Percentiles rank a stretch among this genome's conserved stretches.
These are phyloP conservation scores for Peterozyma xylosa DNA, from an alignment of 805 yeast species.

Conservation along the genomic window DNA sequence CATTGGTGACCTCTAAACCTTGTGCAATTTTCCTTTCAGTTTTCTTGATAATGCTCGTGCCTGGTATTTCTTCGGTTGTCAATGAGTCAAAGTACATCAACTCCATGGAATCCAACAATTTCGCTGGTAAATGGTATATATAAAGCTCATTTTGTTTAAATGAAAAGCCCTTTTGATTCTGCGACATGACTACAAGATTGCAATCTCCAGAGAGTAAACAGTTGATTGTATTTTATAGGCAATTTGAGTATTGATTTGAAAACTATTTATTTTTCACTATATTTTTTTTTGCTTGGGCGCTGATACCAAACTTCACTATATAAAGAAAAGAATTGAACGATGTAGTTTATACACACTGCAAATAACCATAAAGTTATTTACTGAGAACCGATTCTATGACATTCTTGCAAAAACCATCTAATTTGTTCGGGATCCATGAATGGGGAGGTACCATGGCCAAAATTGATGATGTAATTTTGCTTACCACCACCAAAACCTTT, in stretches of 20 bases:
- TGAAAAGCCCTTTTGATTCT: neutral
- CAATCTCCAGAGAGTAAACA: no score
- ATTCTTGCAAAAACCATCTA: constrained; percentile 77
- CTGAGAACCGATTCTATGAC: constrained; percentile 68
- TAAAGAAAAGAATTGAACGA: no score
- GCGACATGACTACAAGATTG: neutral
- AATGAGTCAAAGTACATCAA: constrained; percentile 48
- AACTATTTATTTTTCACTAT: neutral
- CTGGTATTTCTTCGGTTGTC: constrained; percentile 28
- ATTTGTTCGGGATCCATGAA: constrained; percentile 92
- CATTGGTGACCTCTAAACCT: constrained; percentile 3
- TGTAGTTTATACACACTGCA: no score
- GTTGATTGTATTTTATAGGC: no score
- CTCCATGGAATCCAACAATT: constrained; percentile 36
- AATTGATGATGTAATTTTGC: constrained; percentile 83
- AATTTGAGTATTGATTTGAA: neutral
- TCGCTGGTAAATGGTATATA: constrained; percentile 35
- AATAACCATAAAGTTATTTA: constrained; percentile 9
- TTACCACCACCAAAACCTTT: constrained; percentile 91
- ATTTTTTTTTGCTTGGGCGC: no score
- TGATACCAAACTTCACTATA: no score
- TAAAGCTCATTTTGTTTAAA: constrained; percentile 28
- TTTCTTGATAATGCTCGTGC: constrained; percentile 5
- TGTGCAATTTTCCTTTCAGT: constrained; percentile 12
- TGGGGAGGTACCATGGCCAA: constrained; percentile 98